Evolutionary conservation across 805 yeast genomes (phyloP).

Genomic region (Barnettozyma sucrosica): DNA sequence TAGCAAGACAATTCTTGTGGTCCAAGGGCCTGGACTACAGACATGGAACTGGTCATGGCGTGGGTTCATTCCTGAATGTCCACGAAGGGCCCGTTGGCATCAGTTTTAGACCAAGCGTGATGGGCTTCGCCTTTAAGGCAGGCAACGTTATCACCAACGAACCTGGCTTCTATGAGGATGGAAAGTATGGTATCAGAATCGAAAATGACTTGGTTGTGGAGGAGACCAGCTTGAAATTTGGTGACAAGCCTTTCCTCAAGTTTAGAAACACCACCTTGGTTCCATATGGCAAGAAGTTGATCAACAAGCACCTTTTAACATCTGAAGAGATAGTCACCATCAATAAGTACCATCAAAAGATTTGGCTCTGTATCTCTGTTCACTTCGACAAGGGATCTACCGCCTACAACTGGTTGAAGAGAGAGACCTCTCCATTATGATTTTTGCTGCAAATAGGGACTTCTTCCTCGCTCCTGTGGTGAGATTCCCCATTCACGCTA

Average conservation of each 20-base stretch:
- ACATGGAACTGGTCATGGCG: slow-evolving; percentile 98
- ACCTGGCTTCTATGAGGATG: slow-evolving; percentile 90
- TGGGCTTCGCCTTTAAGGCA: slow-evolving; percentile 45
- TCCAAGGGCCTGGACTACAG: slow-evolving; percentile 76
- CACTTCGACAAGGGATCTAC: slow-evolving; percentile 51
- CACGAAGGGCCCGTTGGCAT: slow-evolving; percentile 94
- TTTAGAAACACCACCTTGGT: slow-evolving; percentile 83
- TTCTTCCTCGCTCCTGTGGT: background rate
- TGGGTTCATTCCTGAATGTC: slow-evolving; percentile 86
- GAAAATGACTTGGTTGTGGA: slow-evolving; percentile 73
- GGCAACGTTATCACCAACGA: slow-evolving; percentile 87
- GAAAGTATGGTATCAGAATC: slow-evolving; percentile 83
- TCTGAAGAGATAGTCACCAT: slow-evolving; percentile 62
- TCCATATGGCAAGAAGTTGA: slow-evolving; percentile 77
- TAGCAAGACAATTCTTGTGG: slow-evolving; percentile 84
- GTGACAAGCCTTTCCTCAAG: slow-evolving; percentile 51
- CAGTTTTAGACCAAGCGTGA: slow-evolving; percentile 44
- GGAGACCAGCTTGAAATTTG: slow-evolving; percentile 39
- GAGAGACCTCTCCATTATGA: slow-evolving; percentile 37
- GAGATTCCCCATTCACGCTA: background rate
- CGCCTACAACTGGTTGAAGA: slow-evolving; percentile 64
- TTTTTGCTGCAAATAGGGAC: background rate
- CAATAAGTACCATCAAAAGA: slow-evolving; percentile 54
- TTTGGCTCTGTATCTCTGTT: slow-evolving; percentile 48
- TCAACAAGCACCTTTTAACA: slow-evolving; percentile 52